Evolutionary conservation across 139 green algal genomes (phyloP).

Genomic region (Gonium pectorale): DNA sequence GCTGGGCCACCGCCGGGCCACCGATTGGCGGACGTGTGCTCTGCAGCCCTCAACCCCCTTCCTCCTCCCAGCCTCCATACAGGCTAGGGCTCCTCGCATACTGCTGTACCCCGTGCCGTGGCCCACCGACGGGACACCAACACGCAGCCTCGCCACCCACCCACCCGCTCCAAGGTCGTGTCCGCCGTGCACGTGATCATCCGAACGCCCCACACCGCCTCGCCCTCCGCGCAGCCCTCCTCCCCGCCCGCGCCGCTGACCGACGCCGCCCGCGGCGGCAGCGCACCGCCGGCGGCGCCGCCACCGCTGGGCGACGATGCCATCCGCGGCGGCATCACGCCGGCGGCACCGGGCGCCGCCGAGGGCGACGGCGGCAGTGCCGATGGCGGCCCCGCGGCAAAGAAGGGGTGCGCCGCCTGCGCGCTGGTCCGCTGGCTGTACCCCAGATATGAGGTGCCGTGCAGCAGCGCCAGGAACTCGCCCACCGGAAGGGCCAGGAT

Average conservation of each 20-base stretch:
- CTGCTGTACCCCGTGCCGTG: no score
- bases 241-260: background rate
- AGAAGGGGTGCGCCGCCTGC: constrained; percentile 52
- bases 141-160: background rate
- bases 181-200: constrained; percentile 49
- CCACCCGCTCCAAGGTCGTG: constrained; percentile 36
- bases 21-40: no score
- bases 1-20: no score
- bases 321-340: background rate
- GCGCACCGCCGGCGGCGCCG: background rate
- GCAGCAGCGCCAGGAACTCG: constrained; percentile 85
- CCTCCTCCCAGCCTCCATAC: no score
- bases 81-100: no score
- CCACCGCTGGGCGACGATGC: background rate
- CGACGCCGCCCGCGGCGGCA: background rate
- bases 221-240: background rate
- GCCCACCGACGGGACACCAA: no score
- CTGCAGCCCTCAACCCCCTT: no score
- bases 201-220: constrained; percentile 18
- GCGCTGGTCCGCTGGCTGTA: constrained; percentile 50
- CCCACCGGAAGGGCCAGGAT: constrained; percentile 84
- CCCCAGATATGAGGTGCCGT: constrained; percentile 79
- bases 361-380: background rate
- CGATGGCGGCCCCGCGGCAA: constrained; percentile 37
- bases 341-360: background rate